Base-by-base conservation (phyloP, 176 grass and related monocot species). In the Typha latifolia region DNA sequence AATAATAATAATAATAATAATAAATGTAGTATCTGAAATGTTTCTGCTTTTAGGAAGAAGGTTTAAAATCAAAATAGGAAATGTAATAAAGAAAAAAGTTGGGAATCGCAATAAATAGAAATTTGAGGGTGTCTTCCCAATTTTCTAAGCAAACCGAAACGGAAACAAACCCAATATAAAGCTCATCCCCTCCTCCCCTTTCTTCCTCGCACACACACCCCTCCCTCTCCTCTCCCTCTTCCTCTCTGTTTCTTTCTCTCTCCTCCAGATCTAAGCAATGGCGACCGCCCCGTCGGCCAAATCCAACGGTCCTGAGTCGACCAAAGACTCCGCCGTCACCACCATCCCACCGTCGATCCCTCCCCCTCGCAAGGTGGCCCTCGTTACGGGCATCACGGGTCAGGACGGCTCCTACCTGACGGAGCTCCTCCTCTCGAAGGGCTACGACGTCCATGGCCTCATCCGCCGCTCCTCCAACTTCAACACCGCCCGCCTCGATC, bases 401-500 rank as follows among this genome's bases (percentile, higher is more conserved):
- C 89, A 97, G 83, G 94, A 97, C 70, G 94, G 94, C 16, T 92
- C 88, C 69, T 97, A 93, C 81, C 81, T 97, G 51, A 92, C 93
- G 12, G 93, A 97, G 81, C 82, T 92, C 47, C 85, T 97, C 5
- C 72, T 97, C 0, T 75, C 72, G 32, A 93, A 93, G 59, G 94
- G 94, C 2, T 93, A 97, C 78, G 94, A 97, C 75, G 94, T 97
- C 68, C 94, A 97, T 75, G 94, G 94, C 57, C 81, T 97, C 69
- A 97, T 97, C 63, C 89, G 94, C 12, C 89, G 94, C 62, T 97
- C 85, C 69, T 93, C 94, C 83, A 97, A 97, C 84, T 97, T 97
- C 80, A 97, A 97, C 80, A 97, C 89, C 14, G 81, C 82, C 67
- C 65, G 89, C 4, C 85, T 97, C 1, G 89, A 97, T 1, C 94